Conservation (phyloP, 805 yeast species). For the Yarrowia alimentaria region DNA sequence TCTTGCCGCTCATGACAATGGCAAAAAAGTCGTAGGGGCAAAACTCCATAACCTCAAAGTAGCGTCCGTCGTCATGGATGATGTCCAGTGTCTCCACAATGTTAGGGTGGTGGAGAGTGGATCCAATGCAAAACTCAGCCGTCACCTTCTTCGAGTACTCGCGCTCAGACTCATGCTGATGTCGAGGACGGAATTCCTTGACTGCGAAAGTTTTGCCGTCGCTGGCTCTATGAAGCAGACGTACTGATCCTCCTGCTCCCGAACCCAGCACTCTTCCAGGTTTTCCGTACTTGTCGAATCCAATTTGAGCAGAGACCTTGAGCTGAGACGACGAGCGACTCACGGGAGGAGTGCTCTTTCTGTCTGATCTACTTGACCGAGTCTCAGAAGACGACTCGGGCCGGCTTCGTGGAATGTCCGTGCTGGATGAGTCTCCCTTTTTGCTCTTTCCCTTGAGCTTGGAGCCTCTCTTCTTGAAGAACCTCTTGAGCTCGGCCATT, state of each 20-base stretch:
- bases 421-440: slow-evolving; percentile 8
- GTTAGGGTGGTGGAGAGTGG: slow-evolving; percentile 84
- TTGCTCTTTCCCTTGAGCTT: slow-evolving; percentile 30
- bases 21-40: slow-evolving; percentile 93
- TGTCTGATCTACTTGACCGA: no score
- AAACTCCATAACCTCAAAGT: slow-evolving; percentile 90
- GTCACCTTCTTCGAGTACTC: slow-evolving; percentile 92
- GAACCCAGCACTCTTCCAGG: slow-evolving; percentile 87
- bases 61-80: slow-evolving; percentile 80
- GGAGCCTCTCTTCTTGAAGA: slow-evolving; percentile 40
- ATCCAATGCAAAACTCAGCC: slow-evolving; percentile 91
- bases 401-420: not conserved
- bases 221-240: slow-evolving; percentile 61
- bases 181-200: slow-evolving; percentile 81
- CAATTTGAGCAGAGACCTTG: not conserved
- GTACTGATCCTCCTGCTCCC: slow-evolving; percentile 93
- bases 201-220: slow-evolving; percentile 83
- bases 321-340: slow-evolving; percentile 11
- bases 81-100: slow-evolving; percentile 89
- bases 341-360: slow-evolving; percentile 1
- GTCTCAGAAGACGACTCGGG: no score
- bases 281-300: slow-evolving; percentile 52
- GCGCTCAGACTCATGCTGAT: slow-evolving; percentile 68
- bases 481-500: slow-evolving; percentile 45
- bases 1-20: slow-evolving; percentile 88